Evolutionary conservation across 345 rosid genomes (phyloP).

Genomic region (Noccaea caerulescens): DNA sequence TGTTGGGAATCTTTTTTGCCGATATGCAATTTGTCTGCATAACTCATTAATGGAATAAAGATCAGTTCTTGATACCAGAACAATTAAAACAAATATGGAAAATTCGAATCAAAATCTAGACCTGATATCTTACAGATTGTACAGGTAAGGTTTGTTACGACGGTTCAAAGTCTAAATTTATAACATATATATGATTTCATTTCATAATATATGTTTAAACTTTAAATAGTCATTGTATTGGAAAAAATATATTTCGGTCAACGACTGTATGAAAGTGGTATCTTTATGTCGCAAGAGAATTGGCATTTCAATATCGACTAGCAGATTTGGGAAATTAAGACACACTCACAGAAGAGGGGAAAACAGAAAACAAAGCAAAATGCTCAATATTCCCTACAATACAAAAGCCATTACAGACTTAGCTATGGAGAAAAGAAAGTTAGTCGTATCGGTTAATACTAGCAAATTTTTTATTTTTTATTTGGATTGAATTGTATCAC

Average conservation of each 20-base stretch:
- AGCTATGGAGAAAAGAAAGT: no score
- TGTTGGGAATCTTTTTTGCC: slow-evolving; percentile 33
- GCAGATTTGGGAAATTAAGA: neutral
- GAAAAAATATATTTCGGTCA: neutral
- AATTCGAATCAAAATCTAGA: slow-evolving; percentile 30
- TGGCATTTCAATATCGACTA: neutral
- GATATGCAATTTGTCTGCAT: slow-evolving; percentile 35
- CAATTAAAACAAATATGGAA: slow-evolving; percentile 14
- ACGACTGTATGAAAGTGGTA: slow-evolving; percentile 13
- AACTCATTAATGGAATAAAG: slow-evolving; percentile 33
- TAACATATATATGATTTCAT: slow-evolving; percentile 9
- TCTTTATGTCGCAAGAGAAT: slow-evolving; percentile 22
- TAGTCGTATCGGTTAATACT: no score
- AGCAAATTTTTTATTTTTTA: no score
- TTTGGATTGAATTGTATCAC: no score
- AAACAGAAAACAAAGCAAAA: neutral
- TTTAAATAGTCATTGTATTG: neutral
- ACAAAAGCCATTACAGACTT: neutral
- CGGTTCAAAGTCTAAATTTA: slow-evolving; percentile 18
- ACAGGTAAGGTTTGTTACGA: slow-evolving; percentile 29
- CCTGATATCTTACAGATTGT: slow-evolving; percentile 33
- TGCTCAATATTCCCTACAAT: neutral
- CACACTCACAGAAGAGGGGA: neutral
- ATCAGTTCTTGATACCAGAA: slow-evolving; percentile 30
- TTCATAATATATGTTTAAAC: neutral